Evolutionary conservation across 257 asterid species (phyloP), one percentile per base, ranked within the genome.

Genomic region (Gynochthodes officinalis): DNA sequence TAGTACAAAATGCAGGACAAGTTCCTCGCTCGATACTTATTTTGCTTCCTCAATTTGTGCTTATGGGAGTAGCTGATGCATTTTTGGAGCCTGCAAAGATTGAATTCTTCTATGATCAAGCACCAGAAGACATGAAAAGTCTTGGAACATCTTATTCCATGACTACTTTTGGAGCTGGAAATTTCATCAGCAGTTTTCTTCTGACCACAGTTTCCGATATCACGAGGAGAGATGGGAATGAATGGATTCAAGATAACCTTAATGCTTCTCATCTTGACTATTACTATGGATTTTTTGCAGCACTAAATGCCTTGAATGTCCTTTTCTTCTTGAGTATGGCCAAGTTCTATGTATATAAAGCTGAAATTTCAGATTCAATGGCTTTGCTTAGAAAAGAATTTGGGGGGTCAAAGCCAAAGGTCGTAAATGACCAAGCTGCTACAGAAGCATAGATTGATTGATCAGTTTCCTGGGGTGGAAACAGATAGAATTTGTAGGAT

Each of bases 21-120:
- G 86, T 92, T 12, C 97, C 98, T 4, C 32, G 89, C 9, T 69
- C 97, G 0, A 88, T 92, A 54, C 79, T 92, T 49, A 66, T 88
- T 8, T 33, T 92, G 76, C 66, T 92, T 23, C 98, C 98, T 10
- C 98, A 90, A 15, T 90, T 87, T n/a, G 1, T 90, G 37, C 85
- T 92, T 0, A 88, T 87, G 95, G 97, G 98, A 59, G 52, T 79
- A 2, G 98, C 98, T 6, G 97, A 92, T 59, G 96, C 92, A n/a
- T 90, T 89, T 75, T 50, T 85, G 70, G 92, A 82, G 65, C 92
- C 86, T 2, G 89, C 97, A 2, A 87, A 88, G 76, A 77, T 90
- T 8, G 97, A 92, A 78, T 92, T n/a, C n/a, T n/a, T n/a, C n/a
- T n/a, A n/a, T n/a, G n/a, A n/a, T n/a, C n/a, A n/a, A n/a, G n/a